Evolutionary conservation across 371 early-diverging fungal species (phyloP).

Genomic region (Mucor piriformis): DNA sequence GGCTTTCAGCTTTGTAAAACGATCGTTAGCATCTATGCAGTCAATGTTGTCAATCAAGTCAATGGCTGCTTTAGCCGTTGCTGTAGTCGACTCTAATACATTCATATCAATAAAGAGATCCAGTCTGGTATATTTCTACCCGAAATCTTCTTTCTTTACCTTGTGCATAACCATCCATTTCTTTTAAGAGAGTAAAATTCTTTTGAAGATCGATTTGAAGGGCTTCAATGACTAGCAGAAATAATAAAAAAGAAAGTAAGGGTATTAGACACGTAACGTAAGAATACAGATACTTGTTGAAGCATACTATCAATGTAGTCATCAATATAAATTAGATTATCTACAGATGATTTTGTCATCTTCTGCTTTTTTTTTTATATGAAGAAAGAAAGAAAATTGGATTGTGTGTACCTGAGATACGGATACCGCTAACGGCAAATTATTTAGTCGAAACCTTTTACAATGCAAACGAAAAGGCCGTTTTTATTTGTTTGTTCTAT

Average conservation of each 20-base stretch:
- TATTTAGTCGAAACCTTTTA: neutral
- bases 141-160: neutral
- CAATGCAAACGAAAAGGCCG: too few relatives aligned
- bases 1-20: conserved; percentile 60
- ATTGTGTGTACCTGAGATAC: neutral
- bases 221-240: conserved; percentile 60
- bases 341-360: conserved; percentile 20
- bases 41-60: conserved; percentile 60
- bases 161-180: conserved; percentile 79
- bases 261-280: conserved; percentile 12
- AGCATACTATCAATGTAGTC: conserved; percentile 87
- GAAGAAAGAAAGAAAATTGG: conserved; percentile 1
- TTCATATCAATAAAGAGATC: neutral
- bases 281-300: neutral
- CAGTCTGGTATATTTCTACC: too few relatives aligned
- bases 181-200: conserved; percentile 88
- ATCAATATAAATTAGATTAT: conserved; percentile 73
- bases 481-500: neutral
- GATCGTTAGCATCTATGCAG: conserved; percentile 53
- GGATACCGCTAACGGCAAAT: neutral
- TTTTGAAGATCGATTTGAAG: conserved; percentile 88
- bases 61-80: conserved; percentile 60
- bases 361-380: neutral
- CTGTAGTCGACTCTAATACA: conserved; percentile 59
- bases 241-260: neutral